A percentile compares a stretch with the other conserved stretches of the same genome.
Evolutionary conservation across 495 filamentous ascomycete species (phyloP).

Genomic region (Tuber magnatum): DNA sequence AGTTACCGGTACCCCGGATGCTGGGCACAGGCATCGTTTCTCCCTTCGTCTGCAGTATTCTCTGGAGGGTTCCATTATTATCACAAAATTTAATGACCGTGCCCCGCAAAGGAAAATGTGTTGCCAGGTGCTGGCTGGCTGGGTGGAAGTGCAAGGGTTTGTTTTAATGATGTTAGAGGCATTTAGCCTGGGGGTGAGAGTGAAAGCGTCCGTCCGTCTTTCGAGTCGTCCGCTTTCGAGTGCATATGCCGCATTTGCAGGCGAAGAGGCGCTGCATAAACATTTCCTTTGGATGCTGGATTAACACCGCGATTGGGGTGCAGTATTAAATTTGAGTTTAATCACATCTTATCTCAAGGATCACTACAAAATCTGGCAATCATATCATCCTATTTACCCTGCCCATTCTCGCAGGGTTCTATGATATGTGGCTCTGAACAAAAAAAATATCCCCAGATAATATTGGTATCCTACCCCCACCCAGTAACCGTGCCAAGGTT

Average conservation of each 20-base stretch:
- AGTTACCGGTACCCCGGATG: too few species aligned
- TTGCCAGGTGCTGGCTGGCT: neutral
- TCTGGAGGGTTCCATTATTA: too few species aligned
- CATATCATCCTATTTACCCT: neutral
- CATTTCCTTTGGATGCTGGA: too few species aligned
- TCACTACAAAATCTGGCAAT: neutral
- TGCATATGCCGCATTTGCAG: too few species aligned
- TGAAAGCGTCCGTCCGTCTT: too few species aligned
- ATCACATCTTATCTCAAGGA: neutral
- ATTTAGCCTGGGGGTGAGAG: too few species aligned
- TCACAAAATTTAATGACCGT: too few species aligned
- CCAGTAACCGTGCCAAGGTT: too few species aligned
- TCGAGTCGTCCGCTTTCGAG: too few species aligned
- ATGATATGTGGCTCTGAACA: neutral
- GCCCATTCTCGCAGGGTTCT: neutral
- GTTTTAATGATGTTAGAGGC: neutral
- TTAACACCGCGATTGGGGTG: neutral
- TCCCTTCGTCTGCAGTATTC: too few species aligned
- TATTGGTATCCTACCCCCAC: too few species aligned
- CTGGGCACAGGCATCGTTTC: neutral
- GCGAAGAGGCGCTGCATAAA: too few species aligned
- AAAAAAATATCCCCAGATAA: neutral
- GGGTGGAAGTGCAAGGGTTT: conserved; percentile 3
- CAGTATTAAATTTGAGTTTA: neutral
- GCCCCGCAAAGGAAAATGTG: neutral